Percentiles rank a stretch among this genome's conserved stretches.
These are phyloP conservation scores for Termitomyces titanicus DNA, from an alignment of 768 basidiomycete genomes.

Conservation along the genomic window DNA sequence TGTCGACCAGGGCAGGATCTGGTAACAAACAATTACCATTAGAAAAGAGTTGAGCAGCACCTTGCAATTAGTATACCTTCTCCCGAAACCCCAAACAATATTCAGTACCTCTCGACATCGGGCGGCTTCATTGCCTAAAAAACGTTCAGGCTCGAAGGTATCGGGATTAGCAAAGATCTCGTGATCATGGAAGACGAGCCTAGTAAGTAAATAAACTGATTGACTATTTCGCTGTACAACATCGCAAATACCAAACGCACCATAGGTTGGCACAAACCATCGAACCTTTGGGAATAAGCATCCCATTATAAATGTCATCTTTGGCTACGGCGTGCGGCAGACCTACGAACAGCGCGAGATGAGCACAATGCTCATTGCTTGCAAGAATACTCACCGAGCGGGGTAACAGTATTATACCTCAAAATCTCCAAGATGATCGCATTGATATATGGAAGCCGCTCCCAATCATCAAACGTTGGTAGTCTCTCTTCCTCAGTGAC, in stretches of 20 bases:
- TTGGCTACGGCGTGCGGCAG: constrained; percentile 1
- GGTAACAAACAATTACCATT: neutral
- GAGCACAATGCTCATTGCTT: neutral
- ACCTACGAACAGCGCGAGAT: constrained; percentile 2
- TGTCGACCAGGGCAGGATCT: constrained; percentile 22
- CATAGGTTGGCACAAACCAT: constrained; percentile 14
- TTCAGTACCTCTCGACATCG: constrained; percentile 10
- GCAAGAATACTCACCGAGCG: constrained; percentile 18
- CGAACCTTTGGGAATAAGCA: constrained; percentile 18
- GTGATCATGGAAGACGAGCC: constrained; percentile 20
- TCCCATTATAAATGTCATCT: constrained; percentile 9
- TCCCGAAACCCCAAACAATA: constrained; percentile 17
- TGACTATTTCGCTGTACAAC: constrained; percentile 14
- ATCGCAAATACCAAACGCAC: constrained; percentile 4
- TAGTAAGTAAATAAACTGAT: constrained; percentile 5
- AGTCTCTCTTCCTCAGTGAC: constrained; percentile 13
- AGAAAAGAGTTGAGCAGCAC: neutral
- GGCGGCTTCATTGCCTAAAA: constrained; percentile 15
- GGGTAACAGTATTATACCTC: constrained; percentile 23
- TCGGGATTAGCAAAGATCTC: constrained; percentile 17
- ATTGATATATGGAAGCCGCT: constrained; percentile 17
- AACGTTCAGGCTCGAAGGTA: constrained; percentile 20
- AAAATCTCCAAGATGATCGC: constrained; percentile 20
- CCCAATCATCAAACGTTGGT: constrained; percentile 18
- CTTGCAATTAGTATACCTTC: constrained; percentile 11